Base-by-base conservation (phyloP, 148 eudicot genomes). In the Oxyria digyna region DNA sequence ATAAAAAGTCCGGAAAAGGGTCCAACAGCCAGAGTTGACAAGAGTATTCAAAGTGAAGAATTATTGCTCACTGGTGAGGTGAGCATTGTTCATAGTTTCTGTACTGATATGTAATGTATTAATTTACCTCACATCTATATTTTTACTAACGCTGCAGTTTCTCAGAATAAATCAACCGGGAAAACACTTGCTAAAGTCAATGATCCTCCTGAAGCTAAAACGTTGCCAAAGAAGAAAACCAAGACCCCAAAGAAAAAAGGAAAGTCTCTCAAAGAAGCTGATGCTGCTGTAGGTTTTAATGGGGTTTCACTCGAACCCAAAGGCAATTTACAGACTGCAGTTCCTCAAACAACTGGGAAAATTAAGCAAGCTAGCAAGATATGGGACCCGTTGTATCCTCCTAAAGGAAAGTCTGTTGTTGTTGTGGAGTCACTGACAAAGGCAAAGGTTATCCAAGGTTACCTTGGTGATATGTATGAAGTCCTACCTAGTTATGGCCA, bases 401-500 rank as follows among this genome's bases (percentile, higher is more conserved):
- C 99, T 29, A 75, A 50, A 37, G 84, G 84, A 17, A 94, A 85
- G 78, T 90, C 99, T 70, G 89, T 94, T 57, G 73, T 94, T 67
- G 89, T 94, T 74, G 99, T 94, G 71, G 99, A 94, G 81, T 94
- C 99, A 62, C 73, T 73, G 23, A 87, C 97, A 31, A 94, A 94
- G 83, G 99, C 99, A 59, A 94, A 81, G 77, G 91, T 94, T 73
- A 94, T 94, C 75, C 99, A 94, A 79, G 85, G 89, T n/a, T 94
- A 94, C 78, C 96, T 94, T 59, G 99, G 99, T 69, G 87, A 88
- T 62, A 88, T 84, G 96, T 94, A 81, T 80, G 97, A 90, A 73
- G 97, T 94, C 14, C 42, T 94, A 69, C 99, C 99, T 23, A 94
- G 99, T 82, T 86, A 88, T 88, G 99, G 99, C 64, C 99, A 90